Evolutionary conservation across 176 grass and related monocot genomes (phyloP).

Genomic region (Poa pratensis): DNA sequence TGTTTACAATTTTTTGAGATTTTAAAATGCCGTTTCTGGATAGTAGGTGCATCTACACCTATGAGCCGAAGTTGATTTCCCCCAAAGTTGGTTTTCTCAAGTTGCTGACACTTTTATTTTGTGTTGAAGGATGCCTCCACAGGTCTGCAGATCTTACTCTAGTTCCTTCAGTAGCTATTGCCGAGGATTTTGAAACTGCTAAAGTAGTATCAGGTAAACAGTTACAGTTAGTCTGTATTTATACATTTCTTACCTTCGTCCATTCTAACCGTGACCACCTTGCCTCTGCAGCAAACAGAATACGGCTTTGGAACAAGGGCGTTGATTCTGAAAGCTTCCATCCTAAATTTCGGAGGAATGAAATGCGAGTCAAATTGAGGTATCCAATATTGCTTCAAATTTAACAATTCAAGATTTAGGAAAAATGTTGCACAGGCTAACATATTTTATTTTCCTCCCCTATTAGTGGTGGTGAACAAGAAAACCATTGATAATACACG

Average conservation of each 20-base stretch:
- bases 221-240: conserved; percentile 17
- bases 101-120: conserved; percentile 41
- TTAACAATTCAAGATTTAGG: neutral
- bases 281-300: conserved; percentile 67
- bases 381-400: conserved; percentile 39
- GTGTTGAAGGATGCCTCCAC: conserved; percentile 84
- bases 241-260: conserved; percentile 17
- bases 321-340: conserved; percentile 97
- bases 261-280: conserved; percentile 30
- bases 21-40: too few species aligned
- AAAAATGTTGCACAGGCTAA: conserved; percentile 22
- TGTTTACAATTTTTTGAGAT: too few species aligned
- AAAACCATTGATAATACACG: conserved; percentile 92
- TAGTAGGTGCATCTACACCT: too few species aligned
- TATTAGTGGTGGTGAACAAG: conserved; percentile 84
- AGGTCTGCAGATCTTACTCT: conserved; percentile 89
- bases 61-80: too few species aligned
- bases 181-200: conserved; percentile 82
- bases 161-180: conserved; percentile 87
- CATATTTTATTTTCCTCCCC: conserved; percentile 34
- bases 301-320: conserved; percentile 98
- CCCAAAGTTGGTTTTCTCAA: conserved; percentile 24
- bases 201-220: conserved; percentile 82
- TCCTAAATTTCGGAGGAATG: conserved; percentile 69
- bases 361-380: conserved; percentile 88